Evolutionary conservation across 2,329 filamentous ascomycete genomes (phyloP).

Genomic region (Paraphaeosphaeria sporulosa): DNA sequence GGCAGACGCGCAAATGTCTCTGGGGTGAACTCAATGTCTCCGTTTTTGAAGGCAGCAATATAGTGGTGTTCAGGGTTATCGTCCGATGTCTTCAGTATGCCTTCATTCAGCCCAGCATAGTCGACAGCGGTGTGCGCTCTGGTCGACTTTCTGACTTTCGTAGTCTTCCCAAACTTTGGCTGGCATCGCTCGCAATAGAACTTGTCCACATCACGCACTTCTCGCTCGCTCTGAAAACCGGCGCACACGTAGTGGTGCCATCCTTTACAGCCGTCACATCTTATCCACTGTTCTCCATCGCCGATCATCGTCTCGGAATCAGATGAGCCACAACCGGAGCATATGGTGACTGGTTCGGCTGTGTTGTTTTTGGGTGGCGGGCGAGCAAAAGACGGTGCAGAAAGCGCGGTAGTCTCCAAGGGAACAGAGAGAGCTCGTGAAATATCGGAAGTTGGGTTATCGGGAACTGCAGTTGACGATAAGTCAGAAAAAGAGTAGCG

Average conservation of each 20-base stretch:
- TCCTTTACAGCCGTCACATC: constrained; percentile 71
- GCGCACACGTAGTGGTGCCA: constrained; percentile 75
- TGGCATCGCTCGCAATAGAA: constrained; percentile 70
- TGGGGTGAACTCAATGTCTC: constrained; percentile 65
- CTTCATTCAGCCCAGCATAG: constrained; percentile 72
- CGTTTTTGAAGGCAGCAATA: constrained; percentile 71
- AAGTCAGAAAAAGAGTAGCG: constrained; percentile 42
- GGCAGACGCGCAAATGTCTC: constrained; percentile 71
- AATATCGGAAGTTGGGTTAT: constrained; percentile 10
- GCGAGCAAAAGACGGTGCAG: constrained; percentile 20
- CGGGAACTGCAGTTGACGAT: constrained; percentile 9
- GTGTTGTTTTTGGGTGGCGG: constrained; percentile 17
- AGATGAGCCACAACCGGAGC: constrained; percentile 64
- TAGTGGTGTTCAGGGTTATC: constrained; percentile 73
- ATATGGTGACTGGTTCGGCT: constrained; percentile 53
- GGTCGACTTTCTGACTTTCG: constrained; percentile 71
- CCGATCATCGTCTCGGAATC: constrained; percentile 60
- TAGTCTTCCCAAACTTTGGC: constrained; percentile 67
- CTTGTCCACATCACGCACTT: constrained; percentile 72
- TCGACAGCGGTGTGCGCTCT: constrained; percentile 71
- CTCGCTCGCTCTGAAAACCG: constrained; percentile 69
- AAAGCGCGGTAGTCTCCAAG: constrained; percentile 26
- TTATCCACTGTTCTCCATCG: constrained; percentile 70
- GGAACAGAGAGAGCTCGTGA: constrained; percentile 44
- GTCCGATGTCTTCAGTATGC: constrained; percentile 69